Percentiles rank a stretch among this genome's conserved stretches.
Evolutionary conservation across 441 rosid genomes (phyloP).

Genomic region (Euphorbia celastroides): DNA sequence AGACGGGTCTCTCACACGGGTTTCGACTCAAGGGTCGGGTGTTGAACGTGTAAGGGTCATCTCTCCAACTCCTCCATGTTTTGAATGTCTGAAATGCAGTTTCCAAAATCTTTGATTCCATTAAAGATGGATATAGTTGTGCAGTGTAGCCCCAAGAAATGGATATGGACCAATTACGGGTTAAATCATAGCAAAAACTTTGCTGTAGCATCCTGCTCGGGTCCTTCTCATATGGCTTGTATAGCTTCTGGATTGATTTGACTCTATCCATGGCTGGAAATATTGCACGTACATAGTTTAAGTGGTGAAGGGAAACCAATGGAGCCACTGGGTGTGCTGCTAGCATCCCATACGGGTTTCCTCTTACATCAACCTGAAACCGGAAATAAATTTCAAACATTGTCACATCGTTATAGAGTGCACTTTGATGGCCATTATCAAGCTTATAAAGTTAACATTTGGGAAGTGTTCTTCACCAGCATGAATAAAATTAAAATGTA

Average conservation of each 20-base stretch:
- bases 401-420: neutral
- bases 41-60: conserved; percentile 60
- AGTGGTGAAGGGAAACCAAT: conserved; percentile 74
- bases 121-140: conserved; percentile 49
- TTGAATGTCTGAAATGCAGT: conserved; percentile 53
- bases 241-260: conserved; percentile 47
- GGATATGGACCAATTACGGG: conserved; percentile 62
- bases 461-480: too few species aligned
- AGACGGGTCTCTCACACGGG: conserved; percentile 54
- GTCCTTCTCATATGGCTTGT: conserved; percentile 40
- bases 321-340: conserved; percentile 84
- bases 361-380: conserved; percentile 64
- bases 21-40: conserved; percentile 44
- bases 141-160: conserved; percentile 81
- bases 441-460: too few species aligned
- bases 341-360: conserved; percentile 61
- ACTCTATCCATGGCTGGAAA: conserved; percentile 40
- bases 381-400: neutral
- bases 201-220: conserved; percentile 66
- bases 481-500: too few species aligned
- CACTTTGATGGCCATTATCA: neutral
- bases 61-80: conserved; percentile 57
- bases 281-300: conserved; percentile 55
- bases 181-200: conserved; percentile 57
- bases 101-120: conserved; percentile 46